phyloP scores from a whole-genome alignment of 768 basidiomycete genomes.

The Cyclocybe aegerita region DNA sequence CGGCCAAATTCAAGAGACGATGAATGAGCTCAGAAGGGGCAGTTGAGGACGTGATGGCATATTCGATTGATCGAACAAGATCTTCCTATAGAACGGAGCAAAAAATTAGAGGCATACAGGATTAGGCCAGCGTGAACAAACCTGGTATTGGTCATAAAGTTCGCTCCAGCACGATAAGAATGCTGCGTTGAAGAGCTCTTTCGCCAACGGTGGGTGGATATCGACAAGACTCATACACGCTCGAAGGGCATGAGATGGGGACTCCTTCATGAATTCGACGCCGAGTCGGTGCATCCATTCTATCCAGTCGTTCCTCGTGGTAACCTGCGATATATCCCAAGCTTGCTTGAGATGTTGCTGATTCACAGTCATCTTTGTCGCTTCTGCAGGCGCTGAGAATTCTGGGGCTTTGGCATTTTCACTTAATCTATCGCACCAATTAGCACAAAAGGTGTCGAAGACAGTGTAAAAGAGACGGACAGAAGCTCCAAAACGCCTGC shows the following conservation, averaged over 20 bases:
- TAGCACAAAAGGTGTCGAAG: constrained; percentile 1
- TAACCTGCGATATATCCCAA: constrained; percentile 83
- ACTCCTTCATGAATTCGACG: constrained; percentile 97
- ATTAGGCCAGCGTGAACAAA: constrained; percentile 28
- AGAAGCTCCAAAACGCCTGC: constrained; percentile 66
- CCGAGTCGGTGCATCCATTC: constrained; percentile 95
- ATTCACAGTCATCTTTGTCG: constrained; percentile 89
- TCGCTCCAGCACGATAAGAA: constrained; percentile 98
- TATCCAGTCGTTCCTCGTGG: constrained; percentile 85
- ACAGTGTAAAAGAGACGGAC: constrained; percentile 35
- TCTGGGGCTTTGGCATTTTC: constrained; percentile 67
- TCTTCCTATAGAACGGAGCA: constrained; percentile 66
- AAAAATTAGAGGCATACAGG: constrained; percentile 3
- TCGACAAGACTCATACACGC: constrained; percentile 95
- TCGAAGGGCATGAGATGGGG: constrained; percentile 95
- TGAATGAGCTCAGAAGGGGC: constrained; percentile 90
- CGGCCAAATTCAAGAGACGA: constrained; percentile 87
- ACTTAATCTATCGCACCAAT: constrained; percentile 35
- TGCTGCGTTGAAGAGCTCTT: constrained; percentile 96
- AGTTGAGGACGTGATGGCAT: constrained; percentile 73
- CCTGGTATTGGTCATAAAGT: constrained; percentile 95
- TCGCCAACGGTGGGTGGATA: constrained; percentile 85
- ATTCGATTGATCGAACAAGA: constrained; percentile 86
- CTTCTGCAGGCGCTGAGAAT: constrained; percentile 81
- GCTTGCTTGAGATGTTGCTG: constrained; percentile 97